phyloP scores from a whole-genome alignment of 768 basidiomycete genomes.

The Mycena rebaudengoi region DNA sequence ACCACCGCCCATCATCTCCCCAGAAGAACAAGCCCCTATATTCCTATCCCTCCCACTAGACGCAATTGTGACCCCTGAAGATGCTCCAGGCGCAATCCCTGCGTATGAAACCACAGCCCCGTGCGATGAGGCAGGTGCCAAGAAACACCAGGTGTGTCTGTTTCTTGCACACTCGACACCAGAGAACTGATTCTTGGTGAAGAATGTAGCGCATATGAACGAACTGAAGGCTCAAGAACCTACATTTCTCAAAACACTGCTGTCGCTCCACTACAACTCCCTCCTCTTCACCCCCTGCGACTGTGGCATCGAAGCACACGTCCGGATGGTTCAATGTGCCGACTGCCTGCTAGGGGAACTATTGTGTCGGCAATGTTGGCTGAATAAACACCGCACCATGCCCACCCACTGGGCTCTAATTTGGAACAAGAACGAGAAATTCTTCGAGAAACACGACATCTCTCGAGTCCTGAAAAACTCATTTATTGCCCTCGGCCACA shows the following conservation, averaged over 20 bases:
- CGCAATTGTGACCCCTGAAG: neutral
- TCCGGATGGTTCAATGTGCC: constrained; percentile 3
- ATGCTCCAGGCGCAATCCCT: neutral
- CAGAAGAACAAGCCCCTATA: neutral
- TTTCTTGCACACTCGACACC: too few species aligned
- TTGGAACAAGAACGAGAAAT: constrained; percentile 3
- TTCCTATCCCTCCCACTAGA: neutral
- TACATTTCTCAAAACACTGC: neutral
- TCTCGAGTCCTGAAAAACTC: constrained; percentile 1
- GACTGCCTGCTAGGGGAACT: constrained; percentile 11
- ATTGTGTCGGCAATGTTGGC: constrained; percentile 16
- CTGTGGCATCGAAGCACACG: neutral
- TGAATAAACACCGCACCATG: constrained; percentile 11
- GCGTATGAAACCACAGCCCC: neutral
- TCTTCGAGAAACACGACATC: constrained; percentile 16
- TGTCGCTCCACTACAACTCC: neutral
- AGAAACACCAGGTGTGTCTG: neutral
- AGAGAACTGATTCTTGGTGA: neutral
- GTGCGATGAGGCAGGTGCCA: neutral
- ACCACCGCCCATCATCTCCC: neutral
- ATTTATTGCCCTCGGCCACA: neutral
- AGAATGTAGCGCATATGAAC: constrained; percentile 11
- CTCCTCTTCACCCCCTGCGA: neutral
- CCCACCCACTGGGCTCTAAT: constrained; percentile 18
- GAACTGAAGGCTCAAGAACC: neutral